These are phyloP conservation scores for Cladorrhinum sp. DNA, from an alignment of 2,329 filamentous ascomycete genomes.

Conservation along the genomic window DNA sequence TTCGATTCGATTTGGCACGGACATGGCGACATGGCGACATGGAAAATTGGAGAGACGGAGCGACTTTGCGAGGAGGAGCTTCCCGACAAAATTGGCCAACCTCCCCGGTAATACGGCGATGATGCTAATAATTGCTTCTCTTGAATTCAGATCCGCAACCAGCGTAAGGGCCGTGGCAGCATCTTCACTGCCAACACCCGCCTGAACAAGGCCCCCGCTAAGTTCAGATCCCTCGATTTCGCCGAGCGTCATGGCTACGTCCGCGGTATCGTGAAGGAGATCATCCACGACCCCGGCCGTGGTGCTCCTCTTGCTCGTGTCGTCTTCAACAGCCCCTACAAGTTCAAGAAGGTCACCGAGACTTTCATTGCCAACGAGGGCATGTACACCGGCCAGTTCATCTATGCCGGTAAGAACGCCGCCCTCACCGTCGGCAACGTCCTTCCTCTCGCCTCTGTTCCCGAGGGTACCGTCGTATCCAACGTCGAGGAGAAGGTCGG, in stretches of 20 bases:
- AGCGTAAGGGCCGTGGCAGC: conserved; percentile 59
- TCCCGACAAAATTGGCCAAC: background rate
- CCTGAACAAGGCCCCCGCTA: conserved; percentile 88
- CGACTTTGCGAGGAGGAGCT: background rate
- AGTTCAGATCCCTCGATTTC: conserved; percentile 96
- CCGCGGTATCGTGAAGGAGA: conserved; percentile 96
- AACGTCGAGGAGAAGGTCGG: conserved; percentile 99
- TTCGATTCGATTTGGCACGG: conserved; percentile 14
- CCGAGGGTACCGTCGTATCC: conserved; percentile 98
- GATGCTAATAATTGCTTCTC: conserved; percentile 25
- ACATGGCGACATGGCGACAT: background rate
- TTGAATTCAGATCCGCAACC: conserved; percentile 56
- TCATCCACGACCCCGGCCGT: conserved; percentile 98
- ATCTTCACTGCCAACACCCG: conserved; percentile 68
- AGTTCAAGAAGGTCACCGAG: conserved; percentile 96
- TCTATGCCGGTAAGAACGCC: conserved; percentile 99
- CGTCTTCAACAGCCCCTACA: conserved; percentile 96
- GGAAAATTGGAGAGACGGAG: background rate
- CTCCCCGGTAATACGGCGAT: conserved; percentile 4
- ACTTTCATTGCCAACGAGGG: conserved; percentile 99
- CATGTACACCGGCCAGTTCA: conserved; percentile 99
- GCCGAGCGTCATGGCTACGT: conserved; percentile 97
- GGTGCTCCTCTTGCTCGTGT: conserved; percentile 97
- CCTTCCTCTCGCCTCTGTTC: conserved; percentile 88
- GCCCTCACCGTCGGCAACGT: conserved; percentile 95